Evolutionary conservation across 768 basidiomycete genomes (phyloP).

Genomic region (Rubroboletus satanas): DNA sequence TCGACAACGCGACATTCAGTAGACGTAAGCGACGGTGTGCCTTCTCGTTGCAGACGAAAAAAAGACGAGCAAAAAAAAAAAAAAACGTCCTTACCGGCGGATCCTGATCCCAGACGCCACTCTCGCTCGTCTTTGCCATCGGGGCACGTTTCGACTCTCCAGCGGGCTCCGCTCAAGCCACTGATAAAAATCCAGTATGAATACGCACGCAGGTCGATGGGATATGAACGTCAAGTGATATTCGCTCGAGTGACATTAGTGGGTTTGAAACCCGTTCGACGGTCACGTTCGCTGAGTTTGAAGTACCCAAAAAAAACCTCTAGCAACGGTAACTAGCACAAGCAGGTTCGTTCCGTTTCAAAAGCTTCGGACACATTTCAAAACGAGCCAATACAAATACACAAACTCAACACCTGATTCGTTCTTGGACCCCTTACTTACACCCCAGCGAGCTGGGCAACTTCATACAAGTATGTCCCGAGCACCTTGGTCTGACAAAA

Average conservation of each 20-base stretch:
- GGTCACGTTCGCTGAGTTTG: conserved; percentile 21
- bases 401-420: not conserved
- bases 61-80: not conserved
- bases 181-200: not conserved
- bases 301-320: not conserved
- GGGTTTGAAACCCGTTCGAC: not conserved
- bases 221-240: not conserved
- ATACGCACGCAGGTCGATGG: not conserved
- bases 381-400: not conserved
- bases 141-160: not conserved
- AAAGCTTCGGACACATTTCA: not conserved
- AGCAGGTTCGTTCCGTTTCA: not conserved
- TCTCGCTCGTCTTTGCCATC: conserved; percentile 15
- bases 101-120: conserved; percentile 19
- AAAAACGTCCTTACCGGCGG: conserved; percentile 6
- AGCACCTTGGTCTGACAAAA: conserved; percentile 30
- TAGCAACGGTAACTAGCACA: not conserved
- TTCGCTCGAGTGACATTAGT: not conserved
- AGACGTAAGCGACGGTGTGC: conserved; percentile 16
- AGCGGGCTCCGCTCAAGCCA: not conserved
- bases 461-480: conserved; percentile 32
- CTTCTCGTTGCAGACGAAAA: not conserved
- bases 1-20: not conserved
- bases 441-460: conserved; percentile 19
- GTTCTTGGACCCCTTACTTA: conserved; percentile 7